Conservation (phyloP, 2,329 filamentous ascomycete species). For the Colletotrichum horii region DNA sequence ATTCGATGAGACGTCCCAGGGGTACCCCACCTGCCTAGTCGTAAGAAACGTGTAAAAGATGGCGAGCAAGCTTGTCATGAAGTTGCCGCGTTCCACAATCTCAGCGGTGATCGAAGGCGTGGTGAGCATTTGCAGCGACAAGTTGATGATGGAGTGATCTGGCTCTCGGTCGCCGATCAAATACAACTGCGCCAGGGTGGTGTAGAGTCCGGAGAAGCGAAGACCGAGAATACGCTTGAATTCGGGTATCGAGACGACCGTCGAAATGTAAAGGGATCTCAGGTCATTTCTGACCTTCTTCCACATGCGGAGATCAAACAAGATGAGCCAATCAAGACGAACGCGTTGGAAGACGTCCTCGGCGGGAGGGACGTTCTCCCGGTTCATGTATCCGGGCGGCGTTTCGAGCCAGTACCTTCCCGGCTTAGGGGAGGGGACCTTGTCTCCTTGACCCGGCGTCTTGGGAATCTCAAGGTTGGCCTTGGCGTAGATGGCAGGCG, state of each 20-base stretch:
- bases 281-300: constrained; percentile 92
- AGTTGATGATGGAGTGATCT: constrained; percentile 97
- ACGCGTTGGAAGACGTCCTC: constrained; percentile 92
- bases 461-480: constrained; percentile 77
- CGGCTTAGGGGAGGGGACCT: constrained; percentile 62
- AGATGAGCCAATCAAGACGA: constrained; percentile 89
- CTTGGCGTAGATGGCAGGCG: constrained; percentile 66
- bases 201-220: constrained; percentile 94
- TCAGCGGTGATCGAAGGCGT: constrained; percentile 96
- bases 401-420: constrained; percentile 87
- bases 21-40: constrained; percentile 92
- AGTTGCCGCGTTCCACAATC: constrained; percentile 93
- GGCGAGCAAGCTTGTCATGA: constrained; percentile 91
- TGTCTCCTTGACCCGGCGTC: constrained; percentile 68
- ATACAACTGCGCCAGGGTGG: constrained; percentile 90
- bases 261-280: constrained; percentile 93
- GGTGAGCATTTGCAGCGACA: constrained; percentile 95
- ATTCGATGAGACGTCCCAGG: constrained; percentile 83
- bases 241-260: constrained; percentile 91
- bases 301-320: constrained; percentile 96
- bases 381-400: constrained; percentile 70
- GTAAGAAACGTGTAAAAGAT: constrained; percentile 98
- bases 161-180: constrained; percentile 95
- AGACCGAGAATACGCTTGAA: constrained; percentile 95
- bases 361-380: constrained; percentile 68